Conservation (phyloP, 2,329 filamentous ascomycete species). For the Fusarium piperis region DNA sequence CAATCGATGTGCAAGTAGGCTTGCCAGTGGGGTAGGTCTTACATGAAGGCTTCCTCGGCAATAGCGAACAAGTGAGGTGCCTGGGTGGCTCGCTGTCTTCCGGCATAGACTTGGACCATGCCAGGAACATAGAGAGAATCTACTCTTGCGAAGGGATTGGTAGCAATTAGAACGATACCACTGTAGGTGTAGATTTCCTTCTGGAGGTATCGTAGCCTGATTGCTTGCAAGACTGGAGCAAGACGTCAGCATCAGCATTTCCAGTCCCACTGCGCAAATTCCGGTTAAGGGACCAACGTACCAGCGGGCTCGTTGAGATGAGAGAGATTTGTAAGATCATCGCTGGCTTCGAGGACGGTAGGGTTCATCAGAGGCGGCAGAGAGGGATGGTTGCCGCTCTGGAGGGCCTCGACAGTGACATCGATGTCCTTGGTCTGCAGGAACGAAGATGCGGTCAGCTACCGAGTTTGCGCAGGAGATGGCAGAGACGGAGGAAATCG, state of each 20-base stretch:
- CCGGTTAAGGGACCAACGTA: conserved; percentile 53
- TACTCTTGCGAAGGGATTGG: conserved; percentile 96
- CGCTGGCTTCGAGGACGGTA: conserved; percentile 96
- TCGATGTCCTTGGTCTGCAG: conserved; percentile 76
- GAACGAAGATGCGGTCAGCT: conserved; percentile 20
- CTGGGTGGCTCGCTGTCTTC: conserved; percentile 95
- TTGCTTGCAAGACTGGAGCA: conserved; percentile 87
- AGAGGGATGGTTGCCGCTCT: conserved; percentile 78
- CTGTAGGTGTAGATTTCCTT: conserved; percentile 99
- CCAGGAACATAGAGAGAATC: conserved; percentile 98
- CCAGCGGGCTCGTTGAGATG: conserved; percentile 98
- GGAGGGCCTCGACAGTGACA: conserved; percentile 79
- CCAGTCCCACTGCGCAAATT: not conserved
- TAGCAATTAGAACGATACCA: conserved; percentile 97
- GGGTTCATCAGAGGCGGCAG: conserved; percentile 98
- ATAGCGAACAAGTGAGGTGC: conserved; percentile 98
- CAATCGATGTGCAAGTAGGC: conserved; percentile 42
- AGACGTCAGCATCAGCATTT: conserved; percentile 35
- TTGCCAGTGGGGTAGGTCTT: conserved; percentile 37
- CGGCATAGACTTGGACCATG: conserved; percentile 99
- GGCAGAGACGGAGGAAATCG: not conserved
- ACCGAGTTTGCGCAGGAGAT: not conserved
- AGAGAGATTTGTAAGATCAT: conserved; percentile 96
- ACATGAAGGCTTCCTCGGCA: conserved; percentile 98
- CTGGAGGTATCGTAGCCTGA: conserved; percentile 94